Base-by-base conservation (phyloP, 495 filamentous ascomycete species). In the Penicillium coffeae region DNA sequence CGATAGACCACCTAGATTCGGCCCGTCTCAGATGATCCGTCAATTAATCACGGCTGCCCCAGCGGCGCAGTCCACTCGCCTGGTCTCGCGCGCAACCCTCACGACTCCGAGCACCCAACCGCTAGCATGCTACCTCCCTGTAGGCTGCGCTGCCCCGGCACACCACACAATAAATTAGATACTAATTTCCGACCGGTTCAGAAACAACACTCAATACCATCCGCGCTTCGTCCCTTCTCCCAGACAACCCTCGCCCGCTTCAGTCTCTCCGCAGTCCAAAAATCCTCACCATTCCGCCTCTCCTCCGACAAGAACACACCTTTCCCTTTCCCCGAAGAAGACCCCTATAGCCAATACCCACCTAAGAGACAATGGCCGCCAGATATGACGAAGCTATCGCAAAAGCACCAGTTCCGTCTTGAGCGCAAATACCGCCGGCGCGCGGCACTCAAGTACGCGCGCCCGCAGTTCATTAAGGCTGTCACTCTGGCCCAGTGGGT, bases 301-400 rank as follows among this genome's bases (percentile, higher is more conserved):
- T 60, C 50, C 58, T 47, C 59, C 51, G 65, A 53, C 42, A 69
- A 55, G 37, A 20, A 51, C 12, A 35, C 48, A 46, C 42, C 36
- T 40, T 35, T 33, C 25, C 18, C 45, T 16, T 45, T 16, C 44
- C 33, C 48, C 30, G 50, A 64, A 25, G 58, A 60, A 19, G 60
- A 47, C 25, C 59, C 64, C 42, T 70, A 72, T 51, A 84, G 79
- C 54, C 79, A 72, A 1, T 90, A 86, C 77, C 83, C 81, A 63
- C 85, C 88, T n/a, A 89, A 90, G 65, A 86, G 84, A 50, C 68
- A 81, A 65, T 99, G 94, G 94, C 93, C 93, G 16, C 93, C 93
- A 2, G 89, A 96, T 65, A 90, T 97, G 75, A 70, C 71, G 41
- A 85, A 87, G 60, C 79, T 99, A 41, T 82, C 84, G 3, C 67